Evolutionary conservation across 306 rosid species (phyloP).

Genomic region (Dicorynia guianensis): DNA sequence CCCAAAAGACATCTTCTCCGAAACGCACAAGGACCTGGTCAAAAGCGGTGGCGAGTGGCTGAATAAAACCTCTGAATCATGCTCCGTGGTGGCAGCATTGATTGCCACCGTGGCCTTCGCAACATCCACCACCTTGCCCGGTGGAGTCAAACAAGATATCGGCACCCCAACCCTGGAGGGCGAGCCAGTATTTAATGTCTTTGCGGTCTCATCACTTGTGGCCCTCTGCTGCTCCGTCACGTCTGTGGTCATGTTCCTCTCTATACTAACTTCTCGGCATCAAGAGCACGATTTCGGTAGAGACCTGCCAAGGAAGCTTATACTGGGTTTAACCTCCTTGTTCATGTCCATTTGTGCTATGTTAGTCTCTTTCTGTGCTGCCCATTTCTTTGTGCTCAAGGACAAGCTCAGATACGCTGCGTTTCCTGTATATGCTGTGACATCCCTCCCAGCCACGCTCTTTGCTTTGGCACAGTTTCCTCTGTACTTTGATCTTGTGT

Average conservation of each 20-base stretch:
- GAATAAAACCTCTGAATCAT: background rate
- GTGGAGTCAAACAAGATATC: background rate
- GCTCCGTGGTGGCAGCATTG: conserved; percentile 53
- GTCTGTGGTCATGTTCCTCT: conserved; percentile 47
- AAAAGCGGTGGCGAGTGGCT: conserved; percentile 30
- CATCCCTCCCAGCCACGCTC: conserved; percentile 39
- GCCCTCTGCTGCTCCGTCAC: conserved; percentile 51
- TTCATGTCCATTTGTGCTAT: conserved; percentile 44
- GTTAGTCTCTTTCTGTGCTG: conserved; percentile 46
- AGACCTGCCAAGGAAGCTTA: conserved; percentile 43
- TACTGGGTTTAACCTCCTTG: conserved; percentile 41
- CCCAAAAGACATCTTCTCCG: conserved; percentile 47
- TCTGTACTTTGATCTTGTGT: conserved; percentile 44
- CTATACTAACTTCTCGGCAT: conserved; percentile 46
- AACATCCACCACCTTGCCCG: background rate
- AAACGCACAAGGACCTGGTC: conserved; percentile 36
- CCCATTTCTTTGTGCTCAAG: conserved; percentile 43
- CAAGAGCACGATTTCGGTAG: conserved; percentile 40
- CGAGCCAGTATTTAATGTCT: conserved; percentile 23
- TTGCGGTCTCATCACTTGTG: conserved; percentile 37
- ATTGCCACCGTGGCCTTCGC: conserved; percentile 49
- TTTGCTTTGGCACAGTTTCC: conserved; percentile 49
- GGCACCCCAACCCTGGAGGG: conserved; percentile 33
- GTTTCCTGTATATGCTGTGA: conserved; percentile 27
- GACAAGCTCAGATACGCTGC: conserved; percentile 31